A percentile compares a stretch with the other conserved stretches of the same genome.
Evolutionary conservation across 257 asterid genomes (phyloP).

Genomic region (Przewalskia tangutica): DNA sequence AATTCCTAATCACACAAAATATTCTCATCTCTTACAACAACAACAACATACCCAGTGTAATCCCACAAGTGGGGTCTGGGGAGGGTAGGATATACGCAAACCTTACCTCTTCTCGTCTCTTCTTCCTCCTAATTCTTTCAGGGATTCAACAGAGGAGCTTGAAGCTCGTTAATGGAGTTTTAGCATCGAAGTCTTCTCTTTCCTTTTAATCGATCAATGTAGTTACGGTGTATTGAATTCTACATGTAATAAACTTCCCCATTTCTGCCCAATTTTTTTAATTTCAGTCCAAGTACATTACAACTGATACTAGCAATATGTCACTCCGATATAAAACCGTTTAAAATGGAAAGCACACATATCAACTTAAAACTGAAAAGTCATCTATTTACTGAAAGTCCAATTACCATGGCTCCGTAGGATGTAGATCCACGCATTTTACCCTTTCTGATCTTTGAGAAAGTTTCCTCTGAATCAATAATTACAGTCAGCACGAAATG

Average conservation of each 20-base stretch:
- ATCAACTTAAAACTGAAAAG: neutral
- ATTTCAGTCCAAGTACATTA: neutral
- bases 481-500: neutral
- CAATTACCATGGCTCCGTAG: constrained; percentile 40
- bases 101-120: neutral
- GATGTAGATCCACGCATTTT: constrained; percentile 41
- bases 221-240: neutral
- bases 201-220: neutral
- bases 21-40: neutral
- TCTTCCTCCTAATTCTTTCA: neutral
- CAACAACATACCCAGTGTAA: no score
- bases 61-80: no score
- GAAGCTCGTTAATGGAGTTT: neutral
- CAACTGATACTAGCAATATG: neutral
- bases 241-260: neutral
- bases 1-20: no score
- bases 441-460: constrained; percentile 45
- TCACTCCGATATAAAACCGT: neutral
- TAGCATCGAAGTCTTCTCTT: neutral
- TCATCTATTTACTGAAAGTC: neutral
- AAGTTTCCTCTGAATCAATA: constrained; percentile 41
- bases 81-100: no score
- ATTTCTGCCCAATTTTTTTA: neutral
- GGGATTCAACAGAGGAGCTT: neutral
- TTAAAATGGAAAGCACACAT: neutral